Base-by-base conservation (phyloP, 352 stramenopile species). In the Phytopythium oedochilum region DNA sequence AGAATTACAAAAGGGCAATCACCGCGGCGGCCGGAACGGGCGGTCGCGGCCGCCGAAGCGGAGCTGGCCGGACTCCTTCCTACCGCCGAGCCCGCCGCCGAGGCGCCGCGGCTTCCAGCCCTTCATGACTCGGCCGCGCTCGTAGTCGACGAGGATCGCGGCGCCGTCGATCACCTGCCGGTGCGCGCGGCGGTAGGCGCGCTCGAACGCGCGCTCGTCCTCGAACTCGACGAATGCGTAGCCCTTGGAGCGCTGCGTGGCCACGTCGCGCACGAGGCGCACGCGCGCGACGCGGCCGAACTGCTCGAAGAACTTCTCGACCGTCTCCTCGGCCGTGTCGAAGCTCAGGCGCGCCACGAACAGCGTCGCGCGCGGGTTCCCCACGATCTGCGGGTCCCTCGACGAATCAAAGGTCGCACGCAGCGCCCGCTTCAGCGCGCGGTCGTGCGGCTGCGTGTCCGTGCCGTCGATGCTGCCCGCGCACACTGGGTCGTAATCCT, bases 221-320 rank as follows among this genome's bases (percentile, higher is more conserved):
- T 61, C 66, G 50, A 87, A 94, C 55, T 89, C 81, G 26, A 94
- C 60, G 59, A 94, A 94, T 28, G 83, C 81, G 66, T 94, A 92
- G 43, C 81, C 81, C 34, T 77, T 84, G 56, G 80, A 89, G 47
- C 71, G 71, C 52, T 78, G 53, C 20, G 81, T 89, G 34, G 64
- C 71, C 12, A 82, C 68, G 48, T 94, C 76, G 11, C 73, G 71
- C 48, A 94, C 83, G 6, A 94, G 67, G 25, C 81, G 78, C 52
- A 88, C 50, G n/a, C 61, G 64, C 7, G 53, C 29, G 43, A 94
- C 66, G 4, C 55, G 50, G 18, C 83, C 83, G 29, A 74, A 92
- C 12, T 40, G 32, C 10, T 47, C 46, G 49, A 94, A 94, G 32
- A 79, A 65, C 0, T 43, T 9, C 7, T 25, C 35, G 6, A 94